These are phyloP conservation scores for Ustilago shanxiensis DNA, from an alignment of 1,284 basidiomycete species.

Conservation along the genomic window DNA sequence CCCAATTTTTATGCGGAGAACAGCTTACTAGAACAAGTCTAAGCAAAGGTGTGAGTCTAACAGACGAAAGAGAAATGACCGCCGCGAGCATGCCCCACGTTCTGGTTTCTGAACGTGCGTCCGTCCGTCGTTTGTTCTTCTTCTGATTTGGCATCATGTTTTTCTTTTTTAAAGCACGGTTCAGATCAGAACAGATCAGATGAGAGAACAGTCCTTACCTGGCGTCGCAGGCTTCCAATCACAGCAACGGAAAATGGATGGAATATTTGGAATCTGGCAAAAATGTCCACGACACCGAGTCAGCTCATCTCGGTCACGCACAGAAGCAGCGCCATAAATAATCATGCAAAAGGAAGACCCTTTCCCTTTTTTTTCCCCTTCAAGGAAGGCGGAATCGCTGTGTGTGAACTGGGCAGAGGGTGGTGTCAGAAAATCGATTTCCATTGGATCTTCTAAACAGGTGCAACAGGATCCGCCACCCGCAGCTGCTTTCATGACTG, in stretches of 20 bases:
- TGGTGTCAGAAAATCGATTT: not conserved
- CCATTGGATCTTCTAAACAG: conserved; percentile 5
- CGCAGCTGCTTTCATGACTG: not conserved
- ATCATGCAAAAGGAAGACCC: not conserved
- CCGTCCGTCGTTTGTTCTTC: not conserved
- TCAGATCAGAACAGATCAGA: conserved; percentile 12
- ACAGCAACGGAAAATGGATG: not conserved
- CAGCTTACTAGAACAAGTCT: not conserved
- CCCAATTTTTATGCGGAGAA: not conserved
- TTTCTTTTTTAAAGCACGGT: too few relatives aligned
- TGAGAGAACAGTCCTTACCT: not conserved
- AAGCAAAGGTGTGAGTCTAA: not conserved
- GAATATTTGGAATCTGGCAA: not conserved
- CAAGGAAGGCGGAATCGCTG: conserved; percentile 4
- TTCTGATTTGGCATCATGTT: too few relatives aligned
- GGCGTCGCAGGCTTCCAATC: conserved; percentile 8
- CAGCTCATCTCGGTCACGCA: not conserved
- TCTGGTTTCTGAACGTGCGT: not conserved
- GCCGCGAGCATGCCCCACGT: conserved; percentile 6
- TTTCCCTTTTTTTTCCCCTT: not conserved
- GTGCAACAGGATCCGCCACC: not conserved
- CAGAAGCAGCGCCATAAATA: not conserved
- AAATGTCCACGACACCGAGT: not conserved
- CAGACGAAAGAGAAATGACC: not conserved
- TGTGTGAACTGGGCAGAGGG: too few relatives aligned